Conservation (phyloP, 495 filamentous ascomycete species). For the Lichenothelia convexa region DNA sequence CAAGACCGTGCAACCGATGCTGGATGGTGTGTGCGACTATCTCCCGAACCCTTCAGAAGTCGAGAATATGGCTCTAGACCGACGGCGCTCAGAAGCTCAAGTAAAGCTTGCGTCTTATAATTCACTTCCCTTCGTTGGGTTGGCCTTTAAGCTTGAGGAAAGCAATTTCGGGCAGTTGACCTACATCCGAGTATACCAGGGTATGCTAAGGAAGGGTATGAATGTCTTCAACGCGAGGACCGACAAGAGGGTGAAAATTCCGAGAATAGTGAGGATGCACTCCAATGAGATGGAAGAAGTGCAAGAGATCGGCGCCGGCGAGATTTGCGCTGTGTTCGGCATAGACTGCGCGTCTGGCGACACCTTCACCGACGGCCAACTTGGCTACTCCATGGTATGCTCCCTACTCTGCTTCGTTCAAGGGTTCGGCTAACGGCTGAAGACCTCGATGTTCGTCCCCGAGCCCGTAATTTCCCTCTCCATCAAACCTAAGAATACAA, state of each 20-base stretch:
- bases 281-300: constrained; percentile 99
- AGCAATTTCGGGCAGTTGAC: constrained; percentile 97
- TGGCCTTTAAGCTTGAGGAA: constrained; percentile 98
- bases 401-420: background rate
- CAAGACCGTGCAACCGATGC: constrained; percentile 90
- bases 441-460: constrained; percentile 91
- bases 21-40: constrained; percentile 92
- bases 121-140: constrained; percentile 78
- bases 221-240: constrained; percentile 86
- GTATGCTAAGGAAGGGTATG: constrained; percentile 67
- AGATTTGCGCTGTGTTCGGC: constrained; percentile 97
- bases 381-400: constrained; percentile 72
- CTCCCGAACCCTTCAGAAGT: constrained; percentile 88
- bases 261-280: constrained; percentile 98
- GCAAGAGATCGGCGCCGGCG: constrained; percentile 74
- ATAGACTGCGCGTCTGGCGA: constrained; percentile 97
- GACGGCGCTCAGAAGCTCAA: constrained; percentile 51
- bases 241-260: constrained; percentile 91
- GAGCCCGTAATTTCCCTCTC: constrained; percentile 96
- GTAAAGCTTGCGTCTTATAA: constrained; percentile 86
- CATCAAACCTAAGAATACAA: constrained; percentile 89
- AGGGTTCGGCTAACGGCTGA: constrained; percentile 4
- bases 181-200: constrained; percentile 97
- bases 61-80: constrained; percentile 76
- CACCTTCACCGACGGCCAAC: constrained; percentile 85